Evolutionary conservation across 192 early-diverging fungal genomes (phyloP).

Genomic region (Ramicandelaber brevisporus): DNA sequence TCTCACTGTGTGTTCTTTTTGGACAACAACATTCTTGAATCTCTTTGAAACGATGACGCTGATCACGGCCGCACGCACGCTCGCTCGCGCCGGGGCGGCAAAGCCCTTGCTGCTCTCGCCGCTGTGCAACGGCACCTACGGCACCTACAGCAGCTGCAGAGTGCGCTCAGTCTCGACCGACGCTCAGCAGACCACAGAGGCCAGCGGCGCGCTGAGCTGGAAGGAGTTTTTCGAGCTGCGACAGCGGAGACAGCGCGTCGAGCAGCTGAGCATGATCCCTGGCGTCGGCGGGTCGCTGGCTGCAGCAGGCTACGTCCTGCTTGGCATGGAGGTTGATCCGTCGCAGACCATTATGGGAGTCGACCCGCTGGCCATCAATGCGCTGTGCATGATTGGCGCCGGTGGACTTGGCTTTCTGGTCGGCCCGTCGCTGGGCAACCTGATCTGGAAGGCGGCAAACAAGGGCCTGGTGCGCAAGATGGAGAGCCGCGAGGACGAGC

Average conservation of each 20-base stretch:
- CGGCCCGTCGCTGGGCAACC: slow-evolving; percentile 35
- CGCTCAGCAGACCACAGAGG: too few species aligned
- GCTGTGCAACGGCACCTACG: too few species aligned
- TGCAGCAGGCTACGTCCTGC: slow-evolving; percentile 24
- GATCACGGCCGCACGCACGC: too few species aligned
- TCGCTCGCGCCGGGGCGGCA: too few species aligned
- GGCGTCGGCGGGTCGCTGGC: slow-evolving; percentile 19
- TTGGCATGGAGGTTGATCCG: slow-evolving; percentile 28
- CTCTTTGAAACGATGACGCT: too few species aligned
- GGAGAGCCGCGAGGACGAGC: slow-evolving; percentile 23
- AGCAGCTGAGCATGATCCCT: slow-evolving; percentile 26
- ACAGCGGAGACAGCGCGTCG: slow-evolving; percentile 28
- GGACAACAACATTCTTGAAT: too few species aligned
- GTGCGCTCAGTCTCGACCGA: too few species aligned
- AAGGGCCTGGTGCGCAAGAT: slow-evolving; percentile 9
- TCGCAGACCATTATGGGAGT: slow-evolving; percentile 32
- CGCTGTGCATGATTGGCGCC: slow-evolving; percentile 22
- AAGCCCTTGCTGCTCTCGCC: too few species aligned
- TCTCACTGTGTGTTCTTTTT: too few species aligned
- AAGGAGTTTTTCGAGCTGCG: slow-evolving; percentile 36
- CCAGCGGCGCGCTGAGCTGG: too few species aligned
- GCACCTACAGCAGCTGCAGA: too few species aligned
- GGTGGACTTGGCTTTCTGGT: slow-evolving; percentile 29
- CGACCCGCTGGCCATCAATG: slow-evolving; percentile 32
- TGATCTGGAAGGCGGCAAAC: slow-evolving; percentile 24